These are phyloP conservation scores for Pyrus communis DNA, from an alignment of 306 rosid species.

Conservation along the genomic window DNA sequence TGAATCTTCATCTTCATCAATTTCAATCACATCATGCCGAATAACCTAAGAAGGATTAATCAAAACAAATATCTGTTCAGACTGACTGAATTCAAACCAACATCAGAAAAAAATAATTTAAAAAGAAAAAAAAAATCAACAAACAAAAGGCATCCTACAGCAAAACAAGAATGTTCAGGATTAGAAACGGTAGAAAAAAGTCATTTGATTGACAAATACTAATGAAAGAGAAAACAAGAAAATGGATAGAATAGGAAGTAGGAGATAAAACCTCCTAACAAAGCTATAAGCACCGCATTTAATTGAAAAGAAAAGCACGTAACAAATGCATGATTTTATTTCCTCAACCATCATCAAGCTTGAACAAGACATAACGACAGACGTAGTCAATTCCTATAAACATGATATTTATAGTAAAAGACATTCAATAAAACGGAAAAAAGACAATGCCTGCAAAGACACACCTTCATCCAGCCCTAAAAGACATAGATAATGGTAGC, in stretches of 20 bases:
- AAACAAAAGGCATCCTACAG: neutral
- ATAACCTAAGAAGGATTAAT: constrained; percentile 29
- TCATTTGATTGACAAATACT: neutral
- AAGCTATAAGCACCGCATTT: too few species aligned
- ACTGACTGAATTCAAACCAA: neutral
- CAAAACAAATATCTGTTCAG: neutral
- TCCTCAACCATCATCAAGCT: neutral
- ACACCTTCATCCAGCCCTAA: neutral
- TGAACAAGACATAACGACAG: neutral
- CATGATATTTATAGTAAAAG: neutral
- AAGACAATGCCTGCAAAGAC: neutral
- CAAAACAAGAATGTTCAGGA: neutral
- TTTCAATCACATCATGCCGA: constrained; percentile 43
- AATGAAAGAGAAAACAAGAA: neutral
- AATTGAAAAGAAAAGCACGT: neutral
- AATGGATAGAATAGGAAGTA: neutral
- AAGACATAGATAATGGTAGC: neutral
- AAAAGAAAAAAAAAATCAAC: neutral
- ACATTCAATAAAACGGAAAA: neutral
- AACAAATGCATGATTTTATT: neutral
- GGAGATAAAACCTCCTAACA: neutral
- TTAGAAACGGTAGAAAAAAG: neutral
- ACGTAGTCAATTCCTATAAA: neutral
- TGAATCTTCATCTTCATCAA: constrained; percentile 43
- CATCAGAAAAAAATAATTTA: neutral